Base-by-base conservation (phyloP, 768 basidiomycete genomes). In the Amanita exitialis region DNA sequence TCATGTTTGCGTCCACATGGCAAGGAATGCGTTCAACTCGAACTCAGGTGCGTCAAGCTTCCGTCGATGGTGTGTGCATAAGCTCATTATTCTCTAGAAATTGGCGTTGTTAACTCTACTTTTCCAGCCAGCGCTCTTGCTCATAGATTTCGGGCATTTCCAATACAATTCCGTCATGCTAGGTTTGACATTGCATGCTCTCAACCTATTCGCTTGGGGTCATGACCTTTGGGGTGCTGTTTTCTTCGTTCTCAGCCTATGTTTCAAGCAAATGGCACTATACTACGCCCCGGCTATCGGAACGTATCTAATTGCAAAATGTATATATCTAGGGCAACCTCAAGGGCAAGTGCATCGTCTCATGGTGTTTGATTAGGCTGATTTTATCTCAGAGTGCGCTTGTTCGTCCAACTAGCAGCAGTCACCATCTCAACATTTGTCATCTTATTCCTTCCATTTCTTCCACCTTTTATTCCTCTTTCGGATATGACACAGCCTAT, bases 131-230 rank as follows among this genome's bases (percentile, higher is more conserved):
- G 81, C 86, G 0, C 68, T 96, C 28, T 68, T 92, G 7, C 69
- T 96, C 16, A 76, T 95, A 48, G 95, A 96, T 66, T 87, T 84
- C 62, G 92, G 95, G 0, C 93, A 97, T 62, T 95, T 95, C 59
- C 93, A 98, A 66, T 96, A 92, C 64, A 97, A 96, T 62, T 86
- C 87, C 2, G 79, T 94, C 56, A 93, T 95, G 89, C 81, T 97
- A 44, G 94, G 88, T 2, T 70, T 91, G 28, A 80, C 85, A 0
- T 61, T 91, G 23, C 67, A 85, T 21, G 71, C 89, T 0, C 63
- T 93, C 34, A 78, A 82, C 56, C 79, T 77, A 57, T 88, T 95
- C 39, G 79, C 83, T 1, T 63, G 60, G 2, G 86, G 79, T 2
- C 72, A 75, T 16, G 94, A 97, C 61, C 64, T 86, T 2, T 55